Percentiles rank a stretch among this genome's conserved stretches.
phyloP scores from a whole-genome alignment of 805 yeast genomes.

The Yarrowia bubula region DNA sequence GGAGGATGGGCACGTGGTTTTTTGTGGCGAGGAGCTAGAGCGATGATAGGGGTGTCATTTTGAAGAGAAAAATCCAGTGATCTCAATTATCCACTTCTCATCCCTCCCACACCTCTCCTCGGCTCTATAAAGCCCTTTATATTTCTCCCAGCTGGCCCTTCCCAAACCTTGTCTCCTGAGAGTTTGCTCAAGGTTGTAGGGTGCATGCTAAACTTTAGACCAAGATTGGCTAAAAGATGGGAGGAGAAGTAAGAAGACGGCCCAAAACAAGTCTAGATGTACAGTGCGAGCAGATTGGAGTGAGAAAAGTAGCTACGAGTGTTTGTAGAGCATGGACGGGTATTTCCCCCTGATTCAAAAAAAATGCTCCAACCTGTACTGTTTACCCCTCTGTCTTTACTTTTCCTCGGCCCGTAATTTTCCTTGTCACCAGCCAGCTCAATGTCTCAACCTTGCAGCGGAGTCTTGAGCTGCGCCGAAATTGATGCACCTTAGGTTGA shows the following conservation, averaged over 20 bases:
- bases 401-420: constrained; percentile 1
- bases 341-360: no score
- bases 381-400: neutral
- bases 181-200: neutral
- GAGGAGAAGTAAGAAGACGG: no score
- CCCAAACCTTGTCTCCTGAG: neutral
- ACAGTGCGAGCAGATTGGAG: neutral
- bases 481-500: no score
- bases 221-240: neutral
- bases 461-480: neutral
- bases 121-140: neutral
- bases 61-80: no score
- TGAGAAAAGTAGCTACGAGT: neutral
- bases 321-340: no score
- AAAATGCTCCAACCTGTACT: no score
- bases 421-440: neutral
- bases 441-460: constrained; percentile 16
- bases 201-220: neutral
- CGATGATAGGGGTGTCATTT: no score
- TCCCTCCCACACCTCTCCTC: no score
- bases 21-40: no score
- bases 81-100: no score
- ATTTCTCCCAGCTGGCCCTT: no score
- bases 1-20: no score
- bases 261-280: neutral